Base-by-base conservation (phyloP, 306 rosid genomes). In the Dryas alaskensis region DNA sequence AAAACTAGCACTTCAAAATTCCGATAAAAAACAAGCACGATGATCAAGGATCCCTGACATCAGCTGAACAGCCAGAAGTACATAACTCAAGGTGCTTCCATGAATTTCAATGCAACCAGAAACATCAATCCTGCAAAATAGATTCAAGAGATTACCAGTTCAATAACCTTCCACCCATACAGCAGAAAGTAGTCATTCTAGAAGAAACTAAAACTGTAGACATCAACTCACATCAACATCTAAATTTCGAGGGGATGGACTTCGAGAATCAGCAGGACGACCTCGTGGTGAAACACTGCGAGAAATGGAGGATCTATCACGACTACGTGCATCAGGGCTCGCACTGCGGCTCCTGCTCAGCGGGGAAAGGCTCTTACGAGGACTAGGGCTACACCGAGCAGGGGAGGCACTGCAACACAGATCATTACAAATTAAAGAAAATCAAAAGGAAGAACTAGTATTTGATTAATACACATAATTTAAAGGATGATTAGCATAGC, bases 181-280 rank as follows among this genome's bases (percentile, higher is more conserved):
- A 6, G 8, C 9, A 27, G 8, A 66, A 60, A 42, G 44, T 16
- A 62, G 40, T 22, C 7, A 14, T 31, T 53, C 31, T 51, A 53
- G 27, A 67, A n/a, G 11, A 50, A 67, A 50, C 14, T 4, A 45
- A 52, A 45, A n/a, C 5, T 48, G 10, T 43, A 53, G 72, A 63
- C 64, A 46, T 43, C 44, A 22, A 90, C 95, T 86, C 83, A 92
- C 96, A 82, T 88, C 88, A 61, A 83, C 86, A 74, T 90, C 84
- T 10, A 83, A 83, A 76, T 86, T 78, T 42, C 71, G 71, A 17
- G 90, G 91, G 42, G 91, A 90, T 45, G 83, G 89, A 70, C 90
- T 92, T 59, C 72, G 83, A 2, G 90, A 87, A 74, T 86, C 81
- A 73, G 76, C 78, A 71, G 79, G 76, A 47, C 61, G 92, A 59